Conservation (phyloP, 2,329 filamentous ascomycete genomes). For the Cercospora janseana region DNA sequence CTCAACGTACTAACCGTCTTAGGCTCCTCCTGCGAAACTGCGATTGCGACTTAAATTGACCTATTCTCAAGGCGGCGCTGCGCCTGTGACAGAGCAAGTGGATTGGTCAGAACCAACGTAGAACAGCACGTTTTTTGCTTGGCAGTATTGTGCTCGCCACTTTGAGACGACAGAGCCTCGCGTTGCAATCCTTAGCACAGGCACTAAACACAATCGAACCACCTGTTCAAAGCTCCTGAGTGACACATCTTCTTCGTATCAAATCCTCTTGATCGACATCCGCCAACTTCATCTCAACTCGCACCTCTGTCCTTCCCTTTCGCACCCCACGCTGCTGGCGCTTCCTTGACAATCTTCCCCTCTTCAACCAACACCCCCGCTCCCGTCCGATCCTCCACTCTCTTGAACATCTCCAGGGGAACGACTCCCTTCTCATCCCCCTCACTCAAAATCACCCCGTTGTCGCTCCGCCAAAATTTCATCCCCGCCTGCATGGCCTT, state of each 20-base stretch:
- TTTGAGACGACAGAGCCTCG: neutral
- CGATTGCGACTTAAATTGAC: conserved; percentile 81
- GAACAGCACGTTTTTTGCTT: neutral
- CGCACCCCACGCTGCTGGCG: conserved; percentile 58
- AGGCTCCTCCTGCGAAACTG: conserved; percentile 69
- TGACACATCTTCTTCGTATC: too few species aligned
- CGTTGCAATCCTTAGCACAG: neutral
- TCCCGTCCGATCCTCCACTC: conserved; percentile 62
- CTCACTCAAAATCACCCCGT: conserved; percentile 49
- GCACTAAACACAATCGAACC: too few species aligned
- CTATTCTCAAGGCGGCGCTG: conserved; percentile 68
- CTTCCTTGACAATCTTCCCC: conserved; percentile 64
- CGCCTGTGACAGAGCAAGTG: conserved; percentile 82
- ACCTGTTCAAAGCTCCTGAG: too few species aligned
- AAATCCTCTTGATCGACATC: too few species aligned
- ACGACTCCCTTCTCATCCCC: conserved; percentile 60
- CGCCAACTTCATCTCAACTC: neutral
- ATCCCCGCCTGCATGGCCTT: conserved; percentile 74
- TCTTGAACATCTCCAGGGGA: conserved; percentile 65
- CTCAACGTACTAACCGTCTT: conserved; percentile 19
- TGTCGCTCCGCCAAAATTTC: conserved; percentile 58
- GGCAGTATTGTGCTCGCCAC: neutral
- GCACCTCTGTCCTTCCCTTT: conserved; percentile 16
- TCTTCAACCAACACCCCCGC: conserved; percentile 68
- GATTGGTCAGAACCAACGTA: conserved; percentile 82